phyloP scores from a whole-genome alignment of 495 filamentous ascomycete genomes.

The Platismatia glauca region DNA sequence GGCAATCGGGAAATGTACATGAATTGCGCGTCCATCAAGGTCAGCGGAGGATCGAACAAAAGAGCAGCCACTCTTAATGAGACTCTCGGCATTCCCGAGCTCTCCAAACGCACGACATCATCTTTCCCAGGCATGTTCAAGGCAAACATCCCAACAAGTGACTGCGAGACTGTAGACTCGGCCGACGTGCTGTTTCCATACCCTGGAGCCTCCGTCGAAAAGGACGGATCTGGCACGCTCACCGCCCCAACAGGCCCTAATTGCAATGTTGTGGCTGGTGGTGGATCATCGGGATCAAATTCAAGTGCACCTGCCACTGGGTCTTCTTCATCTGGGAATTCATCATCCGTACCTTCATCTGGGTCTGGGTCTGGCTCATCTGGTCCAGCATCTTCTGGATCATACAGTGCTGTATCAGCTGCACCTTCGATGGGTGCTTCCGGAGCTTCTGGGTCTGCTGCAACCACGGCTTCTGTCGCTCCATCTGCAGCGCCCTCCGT shows the following conservation, averaged over 20 bases:
- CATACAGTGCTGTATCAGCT: background rate
- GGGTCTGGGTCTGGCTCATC: background rate
- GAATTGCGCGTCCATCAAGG: slow-evolving; percentile 47
- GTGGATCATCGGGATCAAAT: background rate
- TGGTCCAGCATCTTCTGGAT: background rate
- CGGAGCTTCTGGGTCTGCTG: background rate
- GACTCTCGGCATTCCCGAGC: slow-evolving; percentile 2
- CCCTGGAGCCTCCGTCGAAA: slow-evolving; percentile 21
- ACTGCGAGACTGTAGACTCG: slow-evolving; percentile 29
- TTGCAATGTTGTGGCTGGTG: slow-evolving; percentile 5
- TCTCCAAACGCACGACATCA: slow-evolving; percentile 15
- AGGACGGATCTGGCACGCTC: background rate
- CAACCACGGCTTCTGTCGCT: background rate
- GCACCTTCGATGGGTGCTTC: too few relatives aligned
- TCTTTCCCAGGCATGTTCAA: slow-evolving; percentile 45
- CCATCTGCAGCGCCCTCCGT: background rate
- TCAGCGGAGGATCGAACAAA: slow-evolving; percentile 37
- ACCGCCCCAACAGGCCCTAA: slow-evolving; percentile 13
- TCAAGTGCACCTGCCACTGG: background rate
- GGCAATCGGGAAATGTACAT: slow-evolving; percentile 56
- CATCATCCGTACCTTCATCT: too few relatives aligned
- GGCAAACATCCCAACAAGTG: slow-evolving; percentile 42
- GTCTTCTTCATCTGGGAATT: background rate
- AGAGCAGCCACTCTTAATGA: slow-evolving; percentile 18
- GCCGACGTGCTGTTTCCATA: slow-evolving; percentile 21